phyloP scores from a whole-genome alignment of 2,329 filamentous ascomycete genomes.

The Talaromyces sp. region DNA sequence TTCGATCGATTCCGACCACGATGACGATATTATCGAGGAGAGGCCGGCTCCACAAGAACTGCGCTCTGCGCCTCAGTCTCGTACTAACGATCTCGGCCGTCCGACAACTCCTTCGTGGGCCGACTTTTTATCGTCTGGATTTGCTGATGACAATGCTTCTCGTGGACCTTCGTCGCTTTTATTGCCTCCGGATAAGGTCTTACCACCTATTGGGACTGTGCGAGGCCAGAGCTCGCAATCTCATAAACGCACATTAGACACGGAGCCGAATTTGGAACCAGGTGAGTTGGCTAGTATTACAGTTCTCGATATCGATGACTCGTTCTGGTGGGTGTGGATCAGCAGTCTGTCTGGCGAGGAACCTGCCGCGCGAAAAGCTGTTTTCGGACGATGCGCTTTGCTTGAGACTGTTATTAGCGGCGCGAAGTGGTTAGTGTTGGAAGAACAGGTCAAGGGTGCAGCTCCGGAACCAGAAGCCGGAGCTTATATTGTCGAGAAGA shows the following conservation, averaged over 20 bases:
- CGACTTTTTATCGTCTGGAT: slow-evolving; percentile 92
- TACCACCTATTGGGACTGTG: slow-evolving; percentile 73
- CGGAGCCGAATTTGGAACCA: slow-evolving; percentile 70
- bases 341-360: slow-evolving; percentile 91
- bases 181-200: slow-evolving; percentile 84
- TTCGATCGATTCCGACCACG: slow-evolving; percentile 66
- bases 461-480: slow-evolving; percentile 79
- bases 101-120: slow-evolving; percentile 98
- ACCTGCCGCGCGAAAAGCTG: slow-evolving; percentile 77
- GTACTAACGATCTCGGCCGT: slow-evolving; percentile 65
- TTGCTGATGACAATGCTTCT: slow-evolving; percentile 72
- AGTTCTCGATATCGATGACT: slow-evolving; percentile 81
- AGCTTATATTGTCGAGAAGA: slow-evolving; percentile 93
- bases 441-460: slow-evolving; percentile 93
- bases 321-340: slow-evolving; percentile 99
- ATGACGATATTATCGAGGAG: slow-evolving; percentile 52
- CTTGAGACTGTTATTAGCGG: slow-evolving; percentile 81
- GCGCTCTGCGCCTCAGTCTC: slow-evolving; percentile 65
- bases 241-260: slow-evolving; percentile 70
- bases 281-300: slow-evolving; percentile 93
- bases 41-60: slow-evolving; percentile 54
- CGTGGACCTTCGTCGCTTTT: slow-evolving; percentile 65
- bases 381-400: slow-evolving; percentile 89
- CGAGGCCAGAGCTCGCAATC: slow-evolving; percentile 85
- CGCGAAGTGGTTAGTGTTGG: slow-evolving; percentile 89